A percentile compares a stretch with the other conserved stretches of the same genome.
Conservation (phyloP, 805 yeast species). For the Metschnikowia dekortorum region DNA sequence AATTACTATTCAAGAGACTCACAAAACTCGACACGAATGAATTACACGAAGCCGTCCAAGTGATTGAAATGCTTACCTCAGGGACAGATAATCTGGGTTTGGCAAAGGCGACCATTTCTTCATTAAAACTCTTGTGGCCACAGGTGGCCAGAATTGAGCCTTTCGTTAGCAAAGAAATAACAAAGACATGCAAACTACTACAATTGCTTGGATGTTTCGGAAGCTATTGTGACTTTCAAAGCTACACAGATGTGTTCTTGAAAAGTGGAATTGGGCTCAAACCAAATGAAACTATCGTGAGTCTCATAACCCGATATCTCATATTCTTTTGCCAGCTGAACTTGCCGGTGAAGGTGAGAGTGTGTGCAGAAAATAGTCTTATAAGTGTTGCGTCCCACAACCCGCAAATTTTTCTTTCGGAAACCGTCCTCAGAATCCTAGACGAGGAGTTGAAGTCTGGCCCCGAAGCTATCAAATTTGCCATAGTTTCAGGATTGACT, state of each 20-base stretch:
- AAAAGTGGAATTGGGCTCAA: constrained; percentile 39
- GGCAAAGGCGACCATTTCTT: constrained; percentile 60
- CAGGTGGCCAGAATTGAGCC: constrained; percentile 14
- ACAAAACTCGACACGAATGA: constrained; percentile 60
- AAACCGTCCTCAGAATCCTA: constrained; percentile 47
- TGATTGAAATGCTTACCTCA: constrained; percentile 54
- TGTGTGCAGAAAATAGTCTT: constrained; percentile 53
- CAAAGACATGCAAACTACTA: constrained; percentile 47
- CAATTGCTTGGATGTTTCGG: constrained; percentile 70
- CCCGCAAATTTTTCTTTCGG: constrained; percentile 62
- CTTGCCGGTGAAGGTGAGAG: constrained; percentile 33
- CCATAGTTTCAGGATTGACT: constrained; percentile 53
- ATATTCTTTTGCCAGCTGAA: constrained; percentile 45
- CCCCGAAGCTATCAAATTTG: constrained; percentile 41
- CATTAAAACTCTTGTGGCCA: constrained; percentile 43
- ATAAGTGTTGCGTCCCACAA: constrained; percentile 57
- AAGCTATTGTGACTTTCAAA: constrained; percentile 59
- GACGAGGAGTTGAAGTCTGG: constrained; percentile 44
- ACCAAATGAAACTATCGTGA: constrained; percentile 50
- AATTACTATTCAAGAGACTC: constrained; percentile 48
- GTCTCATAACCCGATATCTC: constrained; percentile 57
- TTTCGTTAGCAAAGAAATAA: constrained; percentile 18
- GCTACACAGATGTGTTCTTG: constrained; percentile 35
- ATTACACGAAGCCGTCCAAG: constrained; percentile 69
- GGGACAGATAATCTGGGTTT: constrained; percentile 44